phyloP scores from a whole-genome alignment of 768 basidiomycete species.

The Russula sp. region DNA sequence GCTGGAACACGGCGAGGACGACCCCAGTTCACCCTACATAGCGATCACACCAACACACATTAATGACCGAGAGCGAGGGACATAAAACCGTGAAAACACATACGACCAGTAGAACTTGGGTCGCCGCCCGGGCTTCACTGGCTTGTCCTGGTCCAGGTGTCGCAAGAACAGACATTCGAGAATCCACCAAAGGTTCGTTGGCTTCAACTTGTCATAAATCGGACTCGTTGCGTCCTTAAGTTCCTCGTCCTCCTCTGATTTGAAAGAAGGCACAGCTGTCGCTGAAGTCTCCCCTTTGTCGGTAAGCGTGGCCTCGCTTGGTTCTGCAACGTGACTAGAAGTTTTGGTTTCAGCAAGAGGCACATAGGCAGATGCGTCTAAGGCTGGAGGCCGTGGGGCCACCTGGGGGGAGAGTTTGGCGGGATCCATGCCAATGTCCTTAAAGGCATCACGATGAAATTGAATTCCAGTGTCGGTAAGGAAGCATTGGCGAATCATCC shows the following conservation, averaged over 20 bases:
- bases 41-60: not conserved
- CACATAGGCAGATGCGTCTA: not conserved
- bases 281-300: conserved; percentile 6
- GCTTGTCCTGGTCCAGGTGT: no score
- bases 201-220: conserved; percentile 58
- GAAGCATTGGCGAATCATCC: conserved; percentile 47
- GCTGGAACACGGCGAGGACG: not conserved
- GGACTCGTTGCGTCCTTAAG: conserved; percentile 46
- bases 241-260: conserved; percentile 56
- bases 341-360: not conserved
- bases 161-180: conserved; percentile 45
- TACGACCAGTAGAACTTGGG: conserved; percentile 3
- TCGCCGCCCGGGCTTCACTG: no score
- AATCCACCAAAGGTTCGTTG: no score
- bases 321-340: not conserved
- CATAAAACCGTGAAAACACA: not conserved
- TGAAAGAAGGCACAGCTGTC: conserved; percentile 23
- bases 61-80: not conserved
- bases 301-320: conserved; percentile 20
- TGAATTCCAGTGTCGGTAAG: conserved; percentile 38
- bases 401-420: conserved; percentile 26
- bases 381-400: conserved; percentile 18
- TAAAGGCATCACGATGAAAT: conserved; percentile 29
- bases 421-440: conserved; percentile 29
- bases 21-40: conserved; percentile 2